Evolutionary conservation across 495 filamentous ascomycete species (phyloP).

Genomic region (Glonium stellatum): DNA sequence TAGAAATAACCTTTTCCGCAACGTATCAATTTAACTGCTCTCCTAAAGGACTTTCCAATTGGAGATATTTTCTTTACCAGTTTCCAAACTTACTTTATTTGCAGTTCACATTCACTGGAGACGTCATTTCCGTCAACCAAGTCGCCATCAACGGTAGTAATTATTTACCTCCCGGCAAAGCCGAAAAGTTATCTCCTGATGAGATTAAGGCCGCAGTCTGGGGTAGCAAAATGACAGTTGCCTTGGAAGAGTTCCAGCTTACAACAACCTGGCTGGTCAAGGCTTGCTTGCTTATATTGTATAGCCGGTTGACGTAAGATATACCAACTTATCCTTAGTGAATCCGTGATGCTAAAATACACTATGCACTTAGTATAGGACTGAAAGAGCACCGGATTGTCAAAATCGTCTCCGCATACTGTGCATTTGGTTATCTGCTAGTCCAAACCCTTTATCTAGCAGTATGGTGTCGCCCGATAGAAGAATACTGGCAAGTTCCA

Average conservation of each 20-base stretch:
- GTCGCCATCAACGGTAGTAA: constrained; percentile 49
- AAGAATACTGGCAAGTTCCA: constrained; percentile 49
- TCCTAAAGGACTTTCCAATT: no score
- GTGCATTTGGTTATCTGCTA: constrained; percentile 46
- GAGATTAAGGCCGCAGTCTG: constrained; percentile 42
- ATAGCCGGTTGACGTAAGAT: constrained; percentile 45
- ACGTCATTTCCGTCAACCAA: constrained; percentile 53
- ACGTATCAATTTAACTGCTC: no score
- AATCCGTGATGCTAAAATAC: neutral
- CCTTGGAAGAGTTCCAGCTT: constrained; percentile 42
- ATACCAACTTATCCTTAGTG: neutral
- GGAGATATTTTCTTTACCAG: no score
- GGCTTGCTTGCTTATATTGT: constrained; percentile 48
- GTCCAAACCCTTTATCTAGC: constrained; percentile 55
- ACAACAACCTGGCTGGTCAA: constrained; percentile 49
- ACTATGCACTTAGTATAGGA: constrained; percentile 9
- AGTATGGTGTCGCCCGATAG: constrained; percentile 55
- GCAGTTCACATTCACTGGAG: constrained; percentile 34
- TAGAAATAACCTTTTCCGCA: no score
- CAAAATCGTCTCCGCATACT: constrained; percentile 46
- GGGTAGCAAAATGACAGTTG: constrained; percentile 49
- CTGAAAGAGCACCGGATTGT: constrained; percentile 43
- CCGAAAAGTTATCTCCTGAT: constrained; percentile 43
- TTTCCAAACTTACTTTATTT: neutral
- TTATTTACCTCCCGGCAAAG: constrained; percentile 46